Percentiles rank a stretch among this genome's conserved stretches.
Conservation (phyloP, 176 grass and related monocot species). For the Dendrocalamus sinicus region DNA sequence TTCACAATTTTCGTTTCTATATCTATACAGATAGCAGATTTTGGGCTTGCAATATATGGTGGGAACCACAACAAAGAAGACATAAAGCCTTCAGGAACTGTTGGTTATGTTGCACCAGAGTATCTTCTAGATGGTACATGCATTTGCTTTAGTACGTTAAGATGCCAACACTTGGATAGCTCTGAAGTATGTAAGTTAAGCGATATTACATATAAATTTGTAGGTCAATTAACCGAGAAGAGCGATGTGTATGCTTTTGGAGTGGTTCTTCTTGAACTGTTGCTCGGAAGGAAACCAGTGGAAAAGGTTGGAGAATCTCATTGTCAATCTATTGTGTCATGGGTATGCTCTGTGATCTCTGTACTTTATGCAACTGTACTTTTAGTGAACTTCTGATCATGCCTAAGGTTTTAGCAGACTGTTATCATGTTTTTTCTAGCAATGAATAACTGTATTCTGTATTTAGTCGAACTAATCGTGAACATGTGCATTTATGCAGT, state of each 20-base stretch:
- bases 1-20: background rate
- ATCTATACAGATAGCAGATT: conserved; percentile 72
- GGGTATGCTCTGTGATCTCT: conserved; percentile 53
- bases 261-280: conserved; percentile 76
- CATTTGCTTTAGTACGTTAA: conserved; percentile 23
- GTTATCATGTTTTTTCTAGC: background rate
- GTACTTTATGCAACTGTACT: background rate
- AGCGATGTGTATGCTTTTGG: conserved; percentile 86
- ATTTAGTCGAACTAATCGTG: conserved; percentile 6
- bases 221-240: conserved; percentile 85
- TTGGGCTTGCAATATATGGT: conserved; percentile 62
- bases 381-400: background rate
- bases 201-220: background rate
- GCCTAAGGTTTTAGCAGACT: background rate
- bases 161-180: background rate
- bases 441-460: background rate
- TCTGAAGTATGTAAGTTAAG: conserved; percentile 1
- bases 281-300: conserved; percentile 72
- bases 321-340: conserved; percentile 76
- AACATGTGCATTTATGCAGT: background rate
- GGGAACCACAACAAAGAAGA: conserved; percentile 56
- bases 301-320: conserved; percentile 68
- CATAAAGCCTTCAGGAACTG: conserved; percentile 70
- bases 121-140: conserved; percentile 73
- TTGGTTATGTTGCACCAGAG: conserved; percentile 83